Percentiles rank a stretch among this genome's conserved stretches.
Evolutionary conservation across 2,329 filamentous ascomycete genomes (phyloP).

Genomic region (Fusarium floridanum): DNA sequence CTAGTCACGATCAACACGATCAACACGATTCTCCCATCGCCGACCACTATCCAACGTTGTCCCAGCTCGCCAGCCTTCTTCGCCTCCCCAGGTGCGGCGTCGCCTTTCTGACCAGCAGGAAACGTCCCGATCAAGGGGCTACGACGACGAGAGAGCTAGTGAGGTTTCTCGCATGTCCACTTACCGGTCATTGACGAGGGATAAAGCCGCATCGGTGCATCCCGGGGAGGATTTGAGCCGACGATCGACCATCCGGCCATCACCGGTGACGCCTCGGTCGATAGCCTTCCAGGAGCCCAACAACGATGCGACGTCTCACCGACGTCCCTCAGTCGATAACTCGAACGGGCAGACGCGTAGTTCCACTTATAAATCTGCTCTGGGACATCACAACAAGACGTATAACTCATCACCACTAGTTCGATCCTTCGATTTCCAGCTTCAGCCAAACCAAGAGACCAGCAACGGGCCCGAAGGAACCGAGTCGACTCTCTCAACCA

Average conservation of each 20-base stretch:
- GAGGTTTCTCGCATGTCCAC: slow-evolving; percentile 58
- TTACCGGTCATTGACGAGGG: slow-evolving; percentile 58
- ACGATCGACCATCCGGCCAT: slow-evolving; percentile 55
- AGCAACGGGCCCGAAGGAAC: slow-evolving; percentile 73
- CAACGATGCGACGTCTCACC: slow-evolving; percentile 49
- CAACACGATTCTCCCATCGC: slow-evolving; percentile 61
- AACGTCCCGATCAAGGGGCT: slow-evolving; percentile 53
- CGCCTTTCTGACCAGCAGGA: slow-evolving; percentile 71
- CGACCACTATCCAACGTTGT: slow-evolving; percentile 67
- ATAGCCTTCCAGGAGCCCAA: slow-evolving; percentile 60
- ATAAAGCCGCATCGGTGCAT: slow-evolving; percentile 57
- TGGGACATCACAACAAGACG: slow-evolving; percentile 48
- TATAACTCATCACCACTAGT: slow-evolving; percentile 74
- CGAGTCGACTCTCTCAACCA: slow-evolving; percentile 89
- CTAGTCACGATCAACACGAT: slow-evolving; percentile 64
- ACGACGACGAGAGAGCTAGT: slow-evolving; percentile 60
- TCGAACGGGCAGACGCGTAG: slow-evolving; percentile 56
- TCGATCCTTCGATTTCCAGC: slow-evolving; percentile 53
- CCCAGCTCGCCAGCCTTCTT: slow-evolving; percentile 61
- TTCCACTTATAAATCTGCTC: slow-evolving; percentile 56
- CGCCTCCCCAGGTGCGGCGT: slow-evolving; percentile 64
- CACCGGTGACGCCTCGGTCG: slow-evolving; percentile 64
- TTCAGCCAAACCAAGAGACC: slow-evolving; percentile 45
- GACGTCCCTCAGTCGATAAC: slow-evolving; percentile 58
- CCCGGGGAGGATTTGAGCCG: slow-evolving; percentile 55